Conservation (phyloP, 2,329 filamentous ascomycete genomes). For the Xylaria sp. region DNA sequence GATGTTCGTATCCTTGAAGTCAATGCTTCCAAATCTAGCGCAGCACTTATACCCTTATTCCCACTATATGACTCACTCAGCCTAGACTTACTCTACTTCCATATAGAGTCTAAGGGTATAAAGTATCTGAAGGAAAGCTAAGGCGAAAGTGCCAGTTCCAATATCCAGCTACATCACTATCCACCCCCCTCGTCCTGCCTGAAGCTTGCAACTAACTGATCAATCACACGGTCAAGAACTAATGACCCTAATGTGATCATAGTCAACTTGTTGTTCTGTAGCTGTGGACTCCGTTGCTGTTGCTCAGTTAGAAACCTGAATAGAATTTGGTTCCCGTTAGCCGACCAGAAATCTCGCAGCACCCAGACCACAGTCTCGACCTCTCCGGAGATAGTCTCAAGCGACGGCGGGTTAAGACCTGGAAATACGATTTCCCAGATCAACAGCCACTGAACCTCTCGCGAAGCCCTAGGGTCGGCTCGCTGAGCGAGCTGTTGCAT, state of each 20-base stretch:
- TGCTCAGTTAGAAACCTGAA: constrained; percentile 24
- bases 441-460: constrained; percentile 35
- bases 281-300: no score
- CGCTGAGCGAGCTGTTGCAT: constrained; percentile 35
- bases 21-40: no score
- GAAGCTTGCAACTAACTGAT: constrained; percentile 2
- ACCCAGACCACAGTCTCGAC: constrained; percentile 31
- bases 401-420: constrained; percentile 19
- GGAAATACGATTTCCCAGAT: constrained; percentile 41
- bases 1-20: no score
- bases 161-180: no score
- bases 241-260: constrained; percentile 3
- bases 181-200: no score
- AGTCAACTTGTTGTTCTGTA: no score
- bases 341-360: constrained; percentile 37
- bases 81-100: no score
- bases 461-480: constrained; percentile 18
- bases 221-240: constrained; percentile 18
- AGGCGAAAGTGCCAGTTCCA: no score
- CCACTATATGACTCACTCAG: no score
- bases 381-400: not conserved
- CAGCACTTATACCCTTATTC: no score
- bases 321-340: constrained; percentile 28
- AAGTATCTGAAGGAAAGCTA: no score
- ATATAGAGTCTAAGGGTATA: no score